phyloP scores from a whole-genome alignment of 1,284 basidiomycete species.

The Mixia osmundae region DNA sequence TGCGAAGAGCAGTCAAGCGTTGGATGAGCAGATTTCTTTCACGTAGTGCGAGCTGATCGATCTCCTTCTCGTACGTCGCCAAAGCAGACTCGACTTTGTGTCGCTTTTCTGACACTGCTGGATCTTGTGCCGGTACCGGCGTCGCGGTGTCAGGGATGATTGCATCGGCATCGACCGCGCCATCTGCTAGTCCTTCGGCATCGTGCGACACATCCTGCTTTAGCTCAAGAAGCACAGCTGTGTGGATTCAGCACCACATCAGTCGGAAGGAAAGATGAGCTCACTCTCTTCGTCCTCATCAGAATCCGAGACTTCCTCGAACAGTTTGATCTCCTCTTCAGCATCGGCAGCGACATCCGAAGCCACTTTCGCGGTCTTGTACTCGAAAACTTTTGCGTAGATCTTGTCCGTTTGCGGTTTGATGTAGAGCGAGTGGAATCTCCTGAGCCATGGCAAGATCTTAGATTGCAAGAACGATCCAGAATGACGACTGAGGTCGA shows the following conservation, averaged over 20 bases:
- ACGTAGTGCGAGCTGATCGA: constrained; percentile 12
- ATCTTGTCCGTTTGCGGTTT: constrained; percentile 18
- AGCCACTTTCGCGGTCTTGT: constrained; percentile 11
- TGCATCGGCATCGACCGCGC: neutral
- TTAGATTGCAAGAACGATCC: constrained; percentile 6
- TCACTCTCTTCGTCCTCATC: constrained; percentile 10
- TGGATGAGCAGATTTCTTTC: constrained; percentile 12
- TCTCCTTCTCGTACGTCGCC: constrained; percentile 15
- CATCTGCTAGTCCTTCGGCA: neutral
- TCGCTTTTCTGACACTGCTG: constrained; percentile 6
- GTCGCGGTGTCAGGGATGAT: constrained; percentile 3
- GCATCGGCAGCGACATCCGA: constrained; percentile 10
- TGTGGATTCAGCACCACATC: neutral
- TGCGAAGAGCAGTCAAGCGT: constrained; percentile 11
- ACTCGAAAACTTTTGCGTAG: constrained; percentile 15
- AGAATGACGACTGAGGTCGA: constrained; percentile 3
- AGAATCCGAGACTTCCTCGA: neutral
- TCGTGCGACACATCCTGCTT: neutral
- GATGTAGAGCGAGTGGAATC: constrained; percentile 16
- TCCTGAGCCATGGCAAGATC: constrained; percentile 10
- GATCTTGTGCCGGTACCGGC: constrained; percentile 1
- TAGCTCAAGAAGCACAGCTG: constrained; percentile 13
- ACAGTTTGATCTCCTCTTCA: constrained; percentile 4
- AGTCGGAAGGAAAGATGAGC: neutral
- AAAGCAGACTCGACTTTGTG: constrained; percentile 1